Base-by-base conservation (phyloP, 2,329 filamentous ascomycete genomes). In the Niveomyces coronatus region DNA sequence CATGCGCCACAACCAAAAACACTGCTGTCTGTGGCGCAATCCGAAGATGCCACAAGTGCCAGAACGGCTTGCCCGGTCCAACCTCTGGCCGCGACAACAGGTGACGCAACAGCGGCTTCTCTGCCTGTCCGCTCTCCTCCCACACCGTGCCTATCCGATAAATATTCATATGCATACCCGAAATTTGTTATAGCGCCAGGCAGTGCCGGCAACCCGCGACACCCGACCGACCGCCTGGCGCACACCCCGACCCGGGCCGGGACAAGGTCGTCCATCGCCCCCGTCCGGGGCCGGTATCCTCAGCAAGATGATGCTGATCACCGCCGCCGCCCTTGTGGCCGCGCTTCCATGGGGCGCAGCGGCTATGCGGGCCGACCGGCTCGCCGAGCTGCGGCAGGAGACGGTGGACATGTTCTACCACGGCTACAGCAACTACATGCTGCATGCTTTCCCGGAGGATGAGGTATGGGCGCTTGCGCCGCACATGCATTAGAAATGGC, bases 371-470 rank as follows among this genome's bases (percentile, higher is more conserved):
- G 61, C 68, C n/a, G 64, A 64, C 42, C 67, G 64, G 49, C 63
- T 79, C 42, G 64, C 67, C 34, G 62, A 70, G 49, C 57, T 81
- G 50, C 69, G 76, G 37, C 67, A 65, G 46, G 70, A 77, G 41
- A 78, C 76, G 9, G 72, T 78, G 41, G 71, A 85, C 49, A 86
- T 96, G 72, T 96, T 96, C 67, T 94, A 94, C 60, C 91, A 98
- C 68, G 91, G 91, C 43, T 96, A 80, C 65, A 79, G 88, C 62
- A 94, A 89, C 60, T 98, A 98, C 66, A 91, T 95, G 79, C 64
- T 75, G 47, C 71, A 94, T 60, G 91, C 88, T 41, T 98, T 95
- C 54, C 91, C 91, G 10, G 91, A 96, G 60, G 91, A 98, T 54
- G 91, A 91, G 73, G 76, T 79, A 43, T 26, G 50, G 9, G 24